phyloP scores from a whole-genome alignment of 1,139 yeast species.

The Debaryomyces fabryi region DNA sequence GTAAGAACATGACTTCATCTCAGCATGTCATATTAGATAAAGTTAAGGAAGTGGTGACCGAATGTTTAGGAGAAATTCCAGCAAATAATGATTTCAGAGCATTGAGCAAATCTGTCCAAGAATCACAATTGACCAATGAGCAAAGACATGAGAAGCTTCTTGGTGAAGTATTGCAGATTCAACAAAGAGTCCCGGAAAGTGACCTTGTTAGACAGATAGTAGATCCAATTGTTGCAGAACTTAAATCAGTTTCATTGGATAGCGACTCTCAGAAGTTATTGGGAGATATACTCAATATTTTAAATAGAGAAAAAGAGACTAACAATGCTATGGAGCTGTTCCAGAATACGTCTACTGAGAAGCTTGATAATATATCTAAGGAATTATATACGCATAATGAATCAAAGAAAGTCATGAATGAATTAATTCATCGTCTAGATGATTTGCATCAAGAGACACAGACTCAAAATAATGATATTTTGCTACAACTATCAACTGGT shows the following conservation, averaged over 20 bases:
- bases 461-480: slow-evolving; percentile 9
- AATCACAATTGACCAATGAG: background rate
- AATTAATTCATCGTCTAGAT: slow-evolving; percentile 2
- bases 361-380: background rate
- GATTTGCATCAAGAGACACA: slow-evolving; percentile 4
- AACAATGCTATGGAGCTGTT: slow-evolving; percentile 5
- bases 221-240: slow-evolving; percentile 30
- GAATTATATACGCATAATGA: background rate
- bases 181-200: slow-evolving; percentile 17
- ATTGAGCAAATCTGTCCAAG: background rate
- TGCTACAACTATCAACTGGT: slow-evolving; percentile 6
- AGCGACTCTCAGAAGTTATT: slow-evolving; percentile 21
- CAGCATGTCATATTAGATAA: background rate
- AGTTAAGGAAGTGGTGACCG: background rate
- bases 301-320: slow-evolving; percentile 8
- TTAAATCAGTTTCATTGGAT: slow-evolving; percentile 28
- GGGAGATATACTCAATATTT: slow-evolving; percentile 21
- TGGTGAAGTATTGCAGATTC: slow-evolving; percentile 4
- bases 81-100: background rate
- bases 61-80: background rate
- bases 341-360: background rate
- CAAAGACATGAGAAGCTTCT: background rate
- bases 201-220: slow-evolving; percentile 23
- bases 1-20: background rate
- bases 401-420: background rate